A percentile compares a stretch with the other conserved stretches of the same genome.
Conservation (phyloP, 371 early-diverging fungal genomes). For the Rhizopus microsporus region DNA sequence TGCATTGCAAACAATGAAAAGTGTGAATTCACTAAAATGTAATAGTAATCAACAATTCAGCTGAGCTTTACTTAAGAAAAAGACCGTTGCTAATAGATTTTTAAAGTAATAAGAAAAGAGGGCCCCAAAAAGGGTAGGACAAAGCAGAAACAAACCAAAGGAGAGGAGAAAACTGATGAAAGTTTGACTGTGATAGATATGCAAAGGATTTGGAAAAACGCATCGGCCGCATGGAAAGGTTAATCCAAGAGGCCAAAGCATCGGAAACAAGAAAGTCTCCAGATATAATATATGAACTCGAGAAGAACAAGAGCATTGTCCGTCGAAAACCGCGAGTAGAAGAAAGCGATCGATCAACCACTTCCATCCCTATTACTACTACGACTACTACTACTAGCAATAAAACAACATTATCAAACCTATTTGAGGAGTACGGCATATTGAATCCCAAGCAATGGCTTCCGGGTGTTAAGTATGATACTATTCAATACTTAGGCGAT, state of each 20-base stretch:
- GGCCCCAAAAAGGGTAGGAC: conserved; percentile 37
- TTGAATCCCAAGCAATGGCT: conserved; percentile 18
- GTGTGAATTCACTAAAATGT: conserved; percentile 27
- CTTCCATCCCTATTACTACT: background rate
- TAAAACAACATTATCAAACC: conserved; percentile 8
- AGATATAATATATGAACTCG: background rate
- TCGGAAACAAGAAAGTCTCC: conserved; percentile 9
- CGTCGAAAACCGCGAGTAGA: background rate
- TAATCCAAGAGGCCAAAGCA: conserved; percentile 4
- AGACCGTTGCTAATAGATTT: background rate
- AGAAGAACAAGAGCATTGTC: background rate
- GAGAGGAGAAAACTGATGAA: background rate
- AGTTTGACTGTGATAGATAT: conserved; percentile 15
- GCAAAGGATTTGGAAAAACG: conserved; percentile 36
- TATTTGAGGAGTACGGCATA: conserved; percentile 16
- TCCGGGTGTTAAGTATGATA: conserved; percentile 22
- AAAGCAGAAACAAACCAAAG: background rate
- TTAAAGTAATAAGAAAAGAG: conserved; percentile 30
- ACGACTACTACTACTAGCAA: no score
- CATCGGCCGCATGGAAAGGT: conserved; percentile 26
- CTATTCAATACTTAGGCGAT: conserved; percentile 44
- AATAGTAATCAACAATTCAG: conserved; percentile 2
- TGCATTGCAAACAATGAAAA: conserved; percentile 30
- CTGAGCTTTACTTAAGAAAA: background rate
- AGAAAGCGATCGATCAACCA: background rate